Evolutionary conservation across 371 early-diverging fungal species (phyloP), one percentile per base, ranked within the genome.

Genomic region (Zopfochytrium polystomum): DNA sequence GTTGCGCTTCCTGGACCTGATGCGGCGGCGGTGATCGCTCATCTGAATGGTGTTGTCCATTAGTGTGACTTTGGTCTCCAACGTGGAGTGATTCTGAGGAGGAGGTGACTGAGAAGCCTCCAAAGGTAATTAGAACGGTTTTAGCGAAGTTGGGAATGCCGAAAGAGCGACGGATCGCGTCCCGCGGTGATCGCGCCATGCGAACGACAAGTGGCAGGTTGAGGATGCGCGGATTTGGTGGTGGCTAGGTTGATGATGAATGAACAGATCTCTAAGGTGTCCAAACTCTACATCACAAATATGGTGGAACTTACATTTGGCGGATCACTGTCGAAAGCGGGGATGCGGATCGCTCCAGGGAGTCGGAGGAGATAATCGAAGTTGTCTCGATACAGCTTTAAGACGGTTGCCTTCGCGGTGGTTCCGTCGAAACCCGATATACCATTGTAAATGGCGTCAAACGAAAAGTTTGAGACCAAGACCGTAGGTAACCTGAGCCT

Each of bases 381-480:
- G 29, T 80, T 64, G 25, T 72, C 73, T n/a, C n/a, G n/a, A 58
- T 88, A 90, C 60, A 86, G 82, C 4, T 63, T 60, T 26, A 32
- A 80, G 57, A 85, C 76, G 22, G 72, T 67, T 6, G 74, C 57
- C 34, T 83, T 79, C 70, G 82, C 66, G 2, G 68, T 52, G 11
- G 70, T 63, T 26, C 82, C 83, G 30, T 79, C 50, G 0, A 61
- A 68, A 52, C 25, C 25, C 5, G 56, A 34, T 20, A 76, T 55
- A 42, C 62, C 62, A 0, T 73, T 74, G 56, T 85, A 87, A 0
- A 90, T 86, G 60, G 85, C 84, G 42, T 90, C 90, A 67, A 88
- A 90, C 0, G 88, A 84, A 54, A 90, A 90, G 58, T 90, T 90
- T 31, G 87, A 85, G n/a, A 87, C 81, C 42, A 87, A 71, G 27